Conservation (phyloP, 139 green algal genomes). For the Diplosphaera chodatii region DNA sequence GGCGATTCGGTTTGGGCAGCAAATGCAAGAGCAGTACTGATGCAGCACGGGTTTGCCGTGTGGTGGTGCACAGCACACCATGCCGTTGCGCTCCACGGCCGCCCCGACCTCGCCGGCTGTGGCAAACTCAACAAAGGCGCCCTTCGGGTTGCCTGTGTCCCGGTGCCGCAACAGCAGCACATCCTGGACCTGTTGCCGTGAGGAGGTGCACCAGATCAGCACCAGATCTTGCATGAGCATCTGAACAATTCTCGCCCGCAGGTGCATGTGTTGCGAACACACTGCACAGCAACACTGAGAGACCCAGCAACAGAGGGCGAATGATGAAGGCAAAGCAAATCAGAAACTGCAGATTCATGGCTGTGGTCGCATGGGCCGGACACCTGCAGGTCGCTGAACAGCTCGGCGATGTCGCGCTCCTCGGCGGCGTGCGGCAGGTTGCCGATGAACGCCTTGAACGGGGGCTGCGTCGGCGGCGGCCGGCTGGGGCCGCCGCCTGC, state of each 20-base stretch:
- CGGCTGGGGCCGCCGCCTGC: not conserved
- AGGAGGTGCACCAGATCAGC: too few relatives aligned
- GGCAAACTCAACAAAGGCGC: constrained; percentile 48
- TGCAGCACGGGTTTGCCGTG: too few relatives aligned
- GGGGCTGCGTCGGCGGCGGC: constrained; percentile 26
- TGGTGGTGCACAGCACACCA: not conserved
- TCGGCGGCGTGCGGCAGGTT: constrained; percentile 35
- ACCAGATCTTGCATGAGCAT: too few relatives aligned
- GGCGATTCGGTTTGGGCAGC: too few relatives aligned
- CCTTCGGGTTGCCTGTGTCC: constrained; percentile 39
- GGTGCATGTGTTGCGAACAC: too few relatives aligned
- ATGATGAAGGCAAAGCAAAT: too few relatives aligned
- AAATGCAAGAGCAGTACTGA: too few relatives aligned
- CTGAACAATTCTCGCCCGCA: too few relatives aligned
- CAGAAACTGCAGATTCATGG: too few relatives aligned
- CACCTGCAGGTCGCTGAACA: constrained; percentile 21
- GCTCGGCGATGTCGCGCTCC: constrained; percentile 12
- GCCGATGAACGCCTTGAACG: constrained; percentile 42
- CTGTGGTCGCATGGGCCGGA: not conserved
- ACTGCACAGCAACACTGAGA: too few relatives aligned
- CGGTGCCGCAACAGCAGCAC: constrained; percentile 35
- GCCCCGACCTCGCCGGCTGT: constrained; percentile 8
- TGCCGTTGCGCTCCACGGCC: constrained; percentile 11
- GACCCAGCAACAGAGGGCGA: too few relatives aligned
- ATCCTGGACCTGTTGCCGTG: constrained; percentile 22